phyloP scores from a whole-genome alignment of 306 rosid species.

The Fragaria nilgerrensis region DNA sequence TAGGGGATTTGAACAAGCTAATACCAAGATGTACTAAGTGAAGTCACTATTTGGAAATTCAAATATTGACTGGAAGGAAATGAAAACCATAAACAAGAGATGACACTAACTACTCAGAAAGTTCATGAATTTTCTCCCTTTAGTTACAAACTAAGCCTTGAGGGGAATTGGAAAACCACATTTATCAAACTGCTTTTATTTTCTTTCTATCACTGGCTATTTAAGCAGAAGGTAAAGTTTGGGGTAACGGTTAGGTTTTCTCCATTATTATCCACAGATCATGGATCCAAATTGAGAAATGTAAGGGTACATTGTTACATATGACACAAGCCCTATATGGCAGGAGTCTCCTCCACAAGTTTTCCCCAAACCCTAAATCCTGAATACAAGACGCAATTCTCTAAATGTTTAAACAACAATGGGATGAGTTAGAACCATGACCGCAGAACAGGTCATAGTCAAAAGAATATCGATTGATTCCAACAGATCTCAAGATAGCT shows the following conservation, averaged over 20 bases:
- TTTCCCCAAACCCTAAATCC: not conserved
- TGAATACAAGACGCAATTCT: not conserved
- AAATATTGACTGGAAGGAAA: not conserved
- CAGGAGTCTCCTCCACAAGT: not conserved
- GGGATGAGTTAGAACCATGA: slow-evolving; percentile 1
- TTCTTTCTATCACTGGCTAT: not conserved
- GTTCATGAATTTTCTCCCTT: slow-evolving; percentile 1
- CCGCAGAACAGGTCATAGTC: not conserved
- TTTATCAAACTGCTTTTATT: not conserved
- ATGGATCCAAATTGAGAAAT: not conserved
- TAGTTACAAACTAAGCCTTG: not conserved
- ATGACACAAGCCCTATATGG: not conserved
- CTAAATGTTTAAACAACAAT: not conserved
- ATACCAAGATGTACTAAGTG: not conserved
- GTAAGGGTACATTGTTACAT: not conserved
- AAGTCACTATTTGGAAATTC: not conserved
- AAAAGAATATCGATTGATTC: not conserved
- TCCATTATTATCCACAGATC: not conserved
- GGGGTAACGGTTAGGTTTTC: not conserved
- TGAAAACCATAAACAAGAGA: not conserved
- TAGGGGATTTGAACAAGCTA: not conserved
- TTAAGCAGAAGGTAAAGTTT: not conserved
- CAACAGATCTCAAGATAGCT: not conserved
- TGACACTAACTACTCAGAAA: not conserved
- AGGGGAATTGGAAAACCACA: not conserved